phyloP scores from a whole-genome alignment of 257 asterid species.

The Jacaranda mimosifolia region DNA sequence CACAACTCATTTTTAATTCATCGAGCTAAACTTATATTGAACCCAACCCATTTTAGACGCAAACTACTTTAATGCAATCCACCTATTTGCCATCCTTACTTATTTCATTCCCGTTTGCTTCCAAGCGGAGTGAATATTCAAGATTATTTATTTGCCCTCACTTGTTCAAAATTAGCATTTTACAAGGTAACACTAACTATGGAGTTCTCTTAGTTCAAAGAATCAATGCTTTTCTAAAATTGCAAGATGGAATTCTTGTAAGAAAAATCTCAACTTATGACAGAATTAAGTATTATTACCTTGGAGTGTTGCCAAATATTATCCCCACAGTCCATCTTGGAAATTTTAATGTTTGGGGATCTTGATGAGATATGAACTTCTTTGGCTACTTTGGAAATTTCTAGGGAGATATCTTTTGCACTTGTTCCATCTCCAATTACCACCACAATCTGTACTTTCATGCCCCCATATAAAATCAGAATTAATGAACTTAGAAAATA shows the following conservation, averaged over 20 bases:
- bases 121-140: background rate
- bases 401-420: constrained; percentile 59
- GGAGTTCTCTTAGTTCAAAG: no score
- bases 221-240: no score
- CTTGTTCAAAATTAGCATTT: no score
- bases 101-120: background rate
- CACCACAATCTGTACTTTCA: constrained; percentile 60
- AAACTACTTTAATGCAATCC: no score
- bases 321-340: constrained; percentile 40
- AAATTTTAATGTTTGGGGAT: constrained; percentile 32
- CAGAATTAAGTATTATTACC: constrained; percentile 28
- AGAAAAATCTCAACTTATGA: background rate
- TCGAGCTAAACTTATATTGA: no score
- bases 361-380: constrained; percentile 73
- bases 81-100: no score
- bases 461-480: background rate
- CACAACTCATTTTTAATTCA: no score
- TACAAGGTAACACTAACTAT: no score
- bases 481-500: background rate
- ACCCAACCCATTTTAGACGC: no score
- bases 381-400: constrained; percentile 57
- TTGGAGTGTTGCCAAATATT: constrained; percentile 48
- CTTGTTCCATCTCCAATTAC: constrained; percentile 71
- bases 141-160: no score
- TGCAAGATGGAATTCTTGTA: background rate